Base-by-base conservation (phyloP, 257 asterid species). In the Capsicum baccatum region DNA sequence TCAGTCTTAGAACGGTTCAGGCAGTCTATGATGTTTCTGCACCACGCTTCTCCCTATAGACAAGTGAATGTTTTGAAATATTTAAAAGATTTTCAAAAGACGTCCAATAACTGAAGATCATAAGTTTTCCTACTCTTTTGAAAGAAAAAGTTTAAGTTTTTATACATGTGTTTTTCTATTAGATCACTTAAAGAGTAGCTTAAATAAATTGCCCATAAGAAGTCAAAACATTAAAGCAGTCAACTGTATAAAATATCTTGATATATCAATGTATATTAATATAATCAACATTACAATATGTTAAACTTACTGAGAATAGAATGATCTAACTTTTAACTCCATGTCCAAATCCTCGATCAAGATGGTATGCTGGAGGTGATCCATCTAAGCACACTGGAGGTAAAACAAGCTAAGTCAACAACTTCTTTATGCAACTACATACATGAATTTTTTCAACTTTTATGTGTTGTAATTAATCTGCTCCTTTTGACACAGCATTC, bases 221-320 rank as follows among this genome's bases (percentile, higher is more conserved):
- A 47, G 44, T 5, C 44, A 42, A 42, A 52, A 52, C 9, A 62
- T 26, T 21, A 63, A 26, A 42, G 9, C 11, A 8, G 26, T 9
- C 11, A 11, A 26, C 19, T 11, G 9, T 13, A 58, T 26, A 21
- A 64, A 33, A 26, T 26, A 66, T 66, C n/a, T 2, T 66, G 73
- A 66, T 66, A 26, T 13, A 5, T 14, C 47, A 13, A 33, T 7
- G 52, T 37, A 3, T 6, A 35, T 37, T 13, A 64, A 26, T 11
- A 37, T 6, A 37, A 68, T 68, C 76, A 68, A 68, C 3, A 21
- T 14, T 12, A 12, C 19, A 19, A 4, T 12, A 48, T 19, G 80
- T 47, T 19, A 13, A 74, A 50, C 80, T 74, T 50, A 74, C 80
- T 74, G 80, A 74, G 44, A 74, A 60, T 48, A 74, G 80, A 74